phyloP scores from a whole-genome alignment of 371 early-diverging fungal species.

The Funneliformis caledonium region DNA sequence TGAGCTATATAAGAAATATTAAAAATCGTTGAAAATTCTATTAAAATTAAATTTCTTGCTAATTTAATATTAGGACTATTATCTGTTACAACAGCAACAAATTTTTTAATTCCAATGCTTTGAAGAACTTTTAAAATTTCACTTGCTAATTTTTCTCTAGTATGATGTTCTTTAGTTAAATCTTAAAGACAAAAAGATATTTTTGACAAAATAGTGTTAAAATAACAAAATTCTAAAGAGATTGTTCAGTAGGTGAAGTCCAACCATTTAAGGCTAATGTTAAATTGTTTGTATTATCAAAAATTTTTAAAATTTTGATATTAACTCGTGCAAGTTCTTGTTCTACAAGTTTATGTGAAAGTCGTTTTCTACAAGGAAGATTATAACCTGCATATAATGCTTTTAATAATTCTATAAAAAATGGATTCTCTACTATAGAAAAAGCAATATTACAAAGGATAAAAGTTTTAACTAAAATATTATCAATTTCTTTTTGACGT shows the following conservation, averaged over 20 bases:
- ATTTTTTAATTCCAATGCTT: neutral
- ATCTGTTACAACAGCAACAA: constrained; percentile 3
- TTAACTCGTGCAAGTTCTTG: too few relatives aligned
- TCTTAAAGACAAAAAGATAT: neutral
- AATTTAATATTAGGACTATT: neutral
- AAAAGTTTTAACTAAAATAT: too few relatives aligned
- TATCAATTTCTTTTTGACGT: too few relatives aligned
- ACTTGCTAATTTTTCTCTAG: neutral
- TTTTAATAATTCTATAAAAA: too few relatives aligned
- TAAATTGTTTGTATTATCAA: too few relatives aligned
- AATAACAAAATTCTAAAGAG: constrained; percentile 11
- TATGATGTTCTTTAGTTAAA: neutral
- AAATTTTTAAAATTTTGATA: too few relatives aligned
- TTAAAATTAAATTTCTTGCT: neutral
- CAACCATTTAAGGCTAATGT: neutral
- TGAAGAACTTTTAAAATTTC: neutral
- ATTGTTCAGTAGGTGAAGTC: neutral
- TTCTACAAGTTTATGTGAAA: too few relatives aligned
- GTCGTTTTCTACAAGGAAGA: too few relatives aligned
- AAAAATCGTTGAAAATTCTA: neutral
- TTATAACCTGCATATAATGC: too few relatives aligned
- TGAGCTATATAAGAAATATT: neutral
- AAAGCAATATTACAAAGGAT: too few relatives aligned
- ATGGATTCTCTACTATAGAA: too few relatives aligned
- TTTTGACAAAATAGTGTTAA: neutral